phyloP scores from a whole-genome alignment of 2,329 filamentous ascomycete species.

The Sporothrix luriei region DNA sequence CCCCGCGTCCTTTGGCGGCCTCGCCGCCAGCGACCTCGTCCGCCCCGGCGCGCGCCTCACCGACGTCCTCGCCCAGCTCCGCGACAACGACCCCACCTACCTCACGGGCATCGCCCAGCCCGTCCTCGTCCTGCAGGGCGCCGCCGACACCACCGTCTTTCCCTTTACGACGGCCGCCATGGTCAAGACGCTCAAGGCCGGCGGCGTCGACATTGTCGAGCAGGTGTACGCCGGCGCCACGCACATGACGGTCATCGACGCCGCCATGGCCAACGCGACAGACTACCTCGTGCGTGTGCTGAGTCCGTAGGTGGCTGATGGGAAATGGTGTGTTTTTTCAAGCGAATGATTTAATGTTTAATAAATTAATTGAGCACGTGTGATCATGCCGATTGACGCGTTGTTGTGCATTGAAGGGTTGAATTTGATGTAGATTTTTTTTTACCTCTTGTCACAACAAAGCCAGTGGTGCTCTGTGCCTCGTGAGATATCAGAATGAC shows the following conservation, averaged over 20 bases:
- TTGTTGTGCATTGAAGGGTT: too few species aligned
- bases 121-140: conserved; percentile 20
- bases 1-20: neutral
- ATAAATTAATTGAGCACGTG: too few species aligned
- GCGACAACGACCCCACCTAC: conserved; percentile 19
- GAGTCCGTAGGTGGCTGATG: neutral
- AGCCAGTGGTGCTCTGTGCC: too few species aligned
- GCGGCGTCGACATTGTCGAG: conserved; percentile 30
- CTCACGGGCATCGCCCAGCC: conserved; percentile 1
- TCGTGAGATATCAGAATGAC: too few species aligned
- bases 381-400: too few species aligned
- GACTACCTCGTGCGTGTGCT: neutral
- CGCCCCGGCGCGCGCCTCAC: neutral
- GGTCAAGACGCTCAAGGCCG: conserved; percentile 25
- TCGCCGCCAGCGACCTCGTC: neutral
- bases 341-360: neutral
- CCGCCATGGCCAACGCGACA: neutral
- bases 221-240: conserved; percentile 24
- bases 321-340: neutral
- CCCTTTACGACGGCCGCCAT: conserved; percentile 11
- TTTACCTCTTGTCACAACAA: too few species aligned
- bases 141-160: conserved; percentile 20
- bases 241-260: conserved; percentile 4
- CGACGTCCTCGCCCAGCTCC: conserved; percentile 8
- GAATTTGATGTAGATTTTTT: too few species aligned